Conservation (phyloP, 257 asterid species). For the Solanum corneliomulleri region DNA sequence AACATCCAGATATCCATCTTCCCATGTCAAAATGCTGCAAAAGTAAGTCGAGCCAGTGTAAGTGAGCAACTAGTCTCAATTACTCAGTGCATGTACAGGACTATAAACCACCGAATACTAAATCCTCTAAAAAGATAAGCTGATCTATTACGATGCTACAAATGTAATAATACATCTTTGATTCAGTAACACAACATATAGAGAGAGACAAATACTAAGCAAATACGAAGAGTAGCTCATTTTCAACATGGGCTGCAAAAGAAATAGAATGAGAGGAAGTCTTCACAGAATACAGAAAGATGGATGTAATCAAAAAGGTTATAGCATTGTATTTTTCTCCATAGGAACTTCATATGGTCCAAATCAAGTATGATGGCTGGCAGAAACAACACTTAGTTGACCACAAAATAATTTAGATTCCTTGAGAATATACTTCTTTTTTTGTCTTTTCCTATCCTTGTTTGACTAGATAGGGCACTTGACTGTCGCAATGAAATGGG, state of each 20-base stretch:
- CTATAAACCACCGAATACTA: background rate
- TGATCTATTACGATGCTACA: background rate
- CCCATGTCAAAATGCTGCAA: conserved; percentile 82
- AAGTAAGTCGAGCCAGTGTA: background rate
- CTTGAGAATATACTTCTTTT: background rate
- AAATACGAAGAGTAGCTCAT: background rate
- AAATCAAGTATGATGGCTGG: background rate
- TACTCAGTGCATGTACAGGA: background rate
- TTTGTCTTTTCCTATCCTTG: background rate
- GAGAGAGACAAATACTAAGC: background rate
- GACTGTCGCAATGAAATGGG: background rate
- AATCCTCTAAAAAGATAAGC: background rate
- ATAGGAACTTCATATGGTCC: background rate
- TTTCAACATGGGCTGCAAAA: background rate
- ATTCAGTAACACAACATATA: background rate
- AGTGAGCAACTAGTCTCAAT: background rate
- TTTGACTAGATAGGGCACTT: background rate
- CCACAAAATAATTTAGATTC: background rate
- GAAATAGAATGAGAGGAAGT: background rate
- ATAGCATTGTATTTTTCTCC: background rate
- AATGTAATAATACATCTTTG: background rate
- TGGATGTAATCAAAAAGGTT: background rate
- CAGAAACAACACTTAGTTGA: background rate
- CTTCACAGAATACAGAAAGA: background rate
- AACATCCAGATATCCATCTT: conserved; percentile 59